Evolutionary conservation across 164 flowering plant species (phyloP), one percentile per base, ranked within the genome.

Genomic region (Nelumbo lutea): DNA sequence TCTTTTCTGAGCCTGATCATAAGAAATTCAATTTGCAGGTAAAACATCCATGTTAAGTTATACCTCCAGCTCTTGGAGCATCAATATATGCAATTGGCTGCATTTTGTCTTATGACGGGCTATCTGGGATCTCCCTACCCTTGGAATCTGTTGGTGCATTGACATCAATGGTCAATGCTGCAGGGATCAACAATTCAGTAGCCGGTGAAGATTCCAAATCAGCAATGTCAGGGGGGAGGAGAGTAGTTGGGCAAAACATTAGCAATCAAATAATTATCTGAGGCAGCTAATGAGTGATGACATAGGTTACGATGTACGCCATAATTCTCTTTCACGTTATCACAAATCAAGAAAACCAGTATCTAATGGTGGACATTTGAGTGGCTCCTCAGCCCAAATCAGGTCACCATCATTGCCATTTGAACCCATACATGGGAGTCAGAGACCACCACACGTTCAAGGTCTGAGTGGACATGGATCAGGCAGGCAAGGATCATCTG

Each of bases 61-160:
- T 95, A 67, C 96, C 97, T 63, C 90, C 88, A 27, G 76, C 50
- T 72, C 89, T 95, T 14, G 87, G 75, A 45, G 86, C 88, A 42
- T 87, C 97, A 8, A 42, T 89, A 11, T 69, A 83, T 77, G 88
- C 96, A n/a, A 76, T 86, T 38, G 88, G 91, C 46, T 77, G 87
- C 74, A 66, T 90, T 71, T 79, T 95, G 52, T 86, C 95, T 3
- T 82, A 74, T 71, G 93, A 90, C 76, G 98, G 93, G 27, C 68
- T 85, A 59, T 73, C 84, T 11, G 90, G 90, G 61, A 79, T 85
- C 53, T 69, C 80, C 38, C 48, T 55, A 40, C 67, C 75, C 11
- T n/a, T 62, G 15, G 82, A 68, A 65, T 56, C 87, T 40, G 78
- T 76, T 50, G 87, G 81, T 53, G 59, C 79, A 13, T 64, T 76